Conservation (phyloP, 2,329 filamentous ascomycete species). For the Pseudogymnoascus sp. region DNA sequence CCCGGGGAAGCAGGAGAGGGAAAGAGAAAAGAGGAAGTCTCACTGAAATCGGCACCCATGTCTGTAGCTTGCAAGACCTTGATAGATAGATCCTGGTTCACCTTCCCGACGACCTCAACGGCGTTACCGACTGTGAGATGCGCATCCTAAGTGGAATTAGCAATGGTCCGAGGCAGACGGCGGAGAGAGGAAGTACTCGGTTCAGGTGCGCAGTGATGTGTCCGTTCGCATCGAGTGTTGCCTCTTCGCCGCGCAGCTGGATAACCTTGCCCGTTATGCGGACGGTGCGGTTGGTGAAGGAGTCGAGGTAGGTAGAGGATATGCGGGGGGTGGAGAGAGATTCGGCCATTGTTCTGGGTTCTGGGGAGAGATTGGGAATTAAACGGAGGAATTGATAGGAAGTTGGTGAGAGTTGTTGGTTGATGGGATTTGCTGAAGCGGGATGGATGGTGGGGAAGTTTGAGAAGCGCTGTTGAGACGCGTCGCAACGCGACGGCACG, state of each 20-base stretch:
- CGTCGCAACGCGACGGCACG: slow-evolving; percentile 6
- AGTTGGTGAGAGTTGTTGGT: slow-evolving; percentile 7
- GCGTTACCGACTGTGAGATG: slow-evolving; percentile 62
- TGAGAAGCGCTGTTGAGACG: background rate
- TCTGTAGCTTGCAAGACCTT: slow-evolving; percentile 63
- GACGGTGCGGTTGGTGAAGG: slow-evolving; percentile 66
- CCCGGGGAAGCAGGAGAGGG: slow-evolving; percentile 3
- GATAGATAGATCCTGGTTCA: slow-evolving; percentile 63
- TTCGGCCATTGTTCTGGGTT: slow-evolving; percentile 52
- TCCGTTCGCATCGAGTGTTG: slow-evolving; percentile 72
- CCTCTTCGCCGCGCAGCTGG: slow-evolving; percentile 71
- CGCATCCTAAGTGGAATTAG: slow-evolving; percentile 46
- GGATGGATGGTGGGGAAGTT: slow-evolving; percentile 8
- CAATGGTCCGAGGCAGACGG: background rate
- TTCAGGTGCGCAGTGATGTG: slow-evolving; percentile 67
- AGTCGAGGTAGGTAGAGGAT: slow-evolving; percentile 68
- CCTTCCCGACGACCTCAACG: slow-evolving; percentile 72
- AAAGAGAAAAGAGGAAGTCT: slow-evolving; percentile 8
- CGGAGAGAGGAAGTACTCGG: slow-evolving; percentile 40
- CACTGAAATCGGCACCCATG: slow-evolving; percentile 40
- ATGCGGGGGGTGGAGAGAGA: slow-evolving; percentile 69
- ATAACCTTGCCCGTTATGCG: slow-evolving; percentile 80
- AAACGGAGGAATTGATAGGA: background rate
- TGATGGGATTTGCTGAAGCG: slow-evolving; percentile 1
- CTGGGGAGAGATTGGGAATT: slow-evolving; percentile 12